phyloP scores from a whole-genome alignment of 164 flowering plant species.

The Warburgia ugandensis region DNA sequence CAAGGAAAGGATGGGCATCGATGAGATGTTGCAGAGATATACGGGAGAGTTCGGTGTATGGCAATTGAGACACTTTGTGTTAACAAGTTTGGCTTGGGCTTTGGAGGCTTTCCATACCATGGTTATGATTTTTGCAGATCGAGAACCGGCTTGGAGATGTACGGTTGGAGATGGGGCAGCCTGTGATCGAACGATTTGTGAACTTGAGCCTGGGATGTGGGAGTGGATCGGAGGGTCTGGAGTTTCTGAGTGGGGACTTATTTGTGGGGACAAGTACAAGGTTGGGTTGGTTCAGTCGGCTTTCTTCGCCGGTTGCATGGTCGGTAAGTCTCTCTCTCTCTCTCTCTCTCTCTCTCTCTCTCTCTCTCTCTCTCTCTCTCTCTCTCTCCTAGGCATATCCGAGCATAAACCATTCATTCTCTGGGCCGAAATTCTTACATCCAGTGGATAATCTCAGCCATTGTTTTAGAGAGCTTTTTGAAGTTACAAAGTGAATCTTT shows the following conservation, averaged over 20 bases:
- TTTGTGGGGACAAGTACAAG: conserved; percentile 72
- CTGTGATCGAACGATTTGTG: conserved; percentile 30
- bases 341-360: too few relatives aligned
- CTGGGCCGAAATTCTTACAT: neutral
- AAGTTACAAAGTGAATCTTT: too few relatives aligned
- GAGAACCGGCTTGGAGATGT: conserved; percentile 68
- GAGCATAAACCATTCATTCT: neutral
- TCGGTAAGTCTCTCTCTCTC: conserved; percentile 63
- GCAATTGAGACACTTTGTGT: conserved; percentile 74
- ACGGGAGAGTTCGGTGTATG: conserved; percentile 84
- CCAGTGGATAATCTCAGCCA: neutral
- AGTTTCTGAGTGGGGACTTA: conserved; percentile 65
- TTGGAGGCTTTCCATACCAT: conserved; percentile 88
- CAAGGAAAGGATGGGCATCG: conserved; percentile 46
- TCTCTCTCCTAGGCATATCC: neutral
- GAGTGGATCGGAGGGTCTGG: conserved; percentile 64
- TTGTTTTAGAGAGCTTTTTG: too few relatives aligned
- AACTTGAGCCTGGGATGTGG: conserved; percentile 60
- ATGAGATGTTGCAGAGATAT: conserved; percentile 59
- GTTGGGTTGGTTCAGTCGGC: conserved; percentile 79
- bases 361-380: neutral
- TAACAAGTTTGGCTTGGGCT: conserved; percentile 80
- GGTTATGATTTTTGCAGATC: conserved; percentile 97
- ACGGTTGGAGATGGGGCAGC: neutral
- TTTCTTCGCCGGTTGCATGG: conserved; percentile 84